Base-by-base conservation (phyloP, 108 stramenopile species). In the Craspedostauros australis region DNA sequence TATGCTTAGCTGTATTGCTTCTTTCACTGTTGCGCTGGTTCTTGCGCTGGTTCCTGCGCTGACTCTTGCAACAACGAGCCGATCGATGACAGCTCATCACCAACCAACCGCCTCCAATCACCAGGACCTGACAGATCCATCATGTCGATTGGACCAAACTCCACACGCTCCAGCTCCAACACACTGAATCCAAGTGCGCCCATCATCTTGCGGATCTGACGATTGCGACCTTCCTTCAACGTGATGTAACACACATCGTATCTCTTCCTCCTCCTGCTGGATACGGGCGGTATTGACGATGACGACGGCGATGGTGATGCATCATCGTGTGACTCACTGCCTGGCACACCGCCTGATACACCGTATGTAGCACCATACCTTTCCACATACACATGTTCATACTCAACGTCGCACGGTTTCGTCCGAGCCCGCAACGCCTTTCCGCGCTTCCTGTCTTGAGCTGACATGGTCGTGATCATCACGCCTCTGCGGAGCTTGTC, bases 201-300 rank as follows among this genome's bases (percentile, higher is more conserved):
- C 72, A 85, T 70, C 88, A 90, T 90, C 60, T 86, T 86, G 23
- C 88, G 81, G 58, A 90, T 81, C 60, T 90, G 88, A 42, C 84
- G 76, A 66, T 90, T 90, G 29, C 88, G 36, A 14, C 82, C 91
- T 56, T 93, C 91, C 7, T 64, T 65, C 28, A 91, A 30, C 15
- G 82, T 80, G 45, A 91, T 84, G 34, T 64, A n/a, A n/a, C n/a
- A n/a, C n/a, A n/a, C n/a, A n/a, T n/a, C n/a, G n/a, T n/a, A n/a
- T n/a, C n/a, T n/a, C n/a, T n/a, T n/a, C n/a, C n/a, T n/a, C n/a
- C n/a, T n/a, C n/a, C n/a, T n/a, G n/a, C n/a, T n/a, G n/a, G n/a
- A n/a, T n/a, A n/a, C n/a, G n/a, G n/a, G n/a, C n/a, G n/a, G n/a
- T n/a, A n/a, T n/a, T n/a, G n/a, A n/a, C n/a, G n/a, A n/a, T n/a